These are phyloP conservation scores for Lactarius sp. DNA, from an alignment of 768 basidiomycete species.

Conservation along the genomic window DNA sequence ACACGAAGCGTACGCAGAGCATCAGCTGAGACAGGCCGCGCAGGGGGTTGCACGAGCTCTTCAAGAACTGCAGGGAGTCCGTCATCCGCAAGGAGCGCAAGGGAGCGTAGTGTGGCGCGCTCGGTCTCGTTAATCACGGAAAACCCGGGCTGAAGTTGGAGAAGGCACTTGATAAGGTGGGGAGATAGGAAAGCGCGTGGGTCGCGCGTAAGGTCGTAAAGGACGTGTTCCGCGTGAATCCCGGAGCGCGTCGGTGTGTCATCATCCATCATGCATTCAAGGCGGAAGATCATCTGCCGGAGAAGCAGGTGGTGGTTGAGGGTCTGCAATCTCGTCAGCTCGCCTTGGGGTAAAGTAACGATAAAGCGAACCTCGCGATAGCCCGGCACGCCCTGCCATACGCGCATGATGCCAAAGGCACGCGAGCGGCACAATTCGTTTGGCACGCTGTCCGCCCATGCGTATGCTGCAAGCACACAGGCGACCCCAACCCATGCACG, in stretches of 20 bases:
- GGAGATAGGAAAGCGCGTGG: constrained; percentile 55
- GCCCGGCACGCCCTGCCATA: constrained; percentile 65
- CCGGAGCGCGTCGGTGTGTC: constrained; percentile 59
- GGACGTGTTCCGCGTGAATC: constrained; percentile 63
- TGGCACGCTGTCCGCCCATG: constrained; percentile 76
- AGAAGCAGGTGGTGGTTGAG: constrained; percentile 68
- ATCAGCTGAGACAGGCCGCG: constrained; percentile 46
- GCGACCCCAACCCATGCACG: constrained; percentile 65
- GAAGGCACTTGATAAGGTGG: constrained; percentile 54
- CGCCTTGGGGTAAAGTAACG: background rate
- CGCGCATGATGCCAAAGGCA: constrained; percentile 52
- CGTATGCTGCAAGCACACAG: constrained; percentile 62
- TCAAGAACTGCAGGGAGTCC: constrained; percentile 60
- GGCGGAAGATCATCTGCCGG: constrained; percentile 64
- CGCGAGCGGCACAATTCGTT: constrained; percentile 60
- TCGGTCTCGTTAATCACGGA: constrained; percentile 60
- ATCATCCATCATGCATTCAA: constrained; percentile 67
- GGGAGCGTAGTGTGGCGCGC: constrained; percentile 50
- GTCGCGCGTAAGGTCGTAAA: constrained; percentile 54
- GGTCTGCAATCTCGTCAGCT: constrained; percentile 42
- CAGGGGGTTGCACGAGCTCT: constrained; percentile 48
- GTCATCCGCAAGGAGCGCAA: constrained; percentile 64
- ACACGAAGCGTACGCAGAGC: constrained; percentile 58
- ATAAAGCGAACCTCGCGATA: constrained; percentile 58
- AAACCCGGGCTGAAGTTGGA: constrained; percentile 54